Evolutionary conservation across 495 filamentous ascomycete genomes (phyloP).

Genomic region (Podospora appendiculata): DNA sequence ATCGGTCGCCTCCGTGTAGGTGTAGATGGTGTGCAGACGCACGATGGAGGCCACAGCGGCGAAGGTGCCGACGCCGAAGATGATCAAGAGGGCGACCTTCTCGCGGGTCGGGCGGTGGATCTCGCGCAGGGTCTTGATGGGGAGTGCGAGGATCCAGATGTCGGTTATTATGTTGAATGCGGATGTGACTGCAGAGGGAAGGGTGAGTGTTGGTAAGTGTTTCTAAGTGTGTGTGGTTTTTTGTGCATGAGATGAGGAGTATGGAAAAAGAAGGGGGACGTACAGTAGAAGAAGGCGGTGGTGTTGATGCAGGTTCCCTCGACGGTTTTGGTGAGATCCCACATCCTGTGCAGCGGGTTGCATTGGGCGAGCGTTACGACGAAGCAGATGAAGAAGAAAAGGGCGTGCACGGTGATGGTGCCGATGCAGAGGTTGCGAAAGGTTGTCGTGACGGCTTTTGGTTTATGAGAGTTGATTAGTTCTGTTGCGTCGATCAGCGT

Average conservation of each 20-base stretch:
- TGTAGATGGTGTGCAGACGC: slow-evolving; percentile 34
- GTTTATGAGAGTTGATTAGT: background rate
- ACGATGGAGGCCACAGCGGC: slow-evolving; percentile 34
- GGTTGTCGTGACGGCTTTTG: slow-evolving; percentile 19
- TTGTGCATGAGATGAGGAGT: background rate
- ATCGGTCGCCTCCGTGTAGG: slow-evolving; percentile 24
- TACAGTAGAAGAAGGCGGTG: slow-evolving; percentile 44
- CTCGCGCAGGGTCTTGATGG: slow-evolving; percentile 36
- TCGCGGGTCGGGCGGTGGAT: slow-evolving; percentile 36
- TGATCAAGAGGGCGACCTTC: slow-evolving; percentile 35
- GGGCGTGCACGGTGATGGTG: slow-evolving; percentile 29
- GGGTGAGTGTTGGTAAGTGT: background rate
- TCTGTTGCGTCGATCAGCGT: background rate
- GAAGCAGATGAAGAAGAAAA: slow-evolving; percentile 31
- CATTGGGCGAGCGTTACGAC: slow-evolving; percentile 36
- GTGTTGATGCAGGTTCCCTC: slow-evolving; percentile 38
- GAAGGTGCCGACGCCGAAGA: slow-evolving; percentile 44
- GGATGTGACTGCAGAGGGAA: slow-evolving; percentile 36
- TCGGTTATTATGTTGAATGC: slow-evolving; percentile 45
- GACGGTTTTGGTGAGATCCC: slow-evolving; percentile 32
- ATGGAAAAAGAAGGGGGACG: slow-evolving; percentile 2
- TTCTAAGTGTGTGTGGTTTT: too few relatives aligned
- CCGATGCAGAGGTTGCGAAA: slow-evolving; percentile 22
- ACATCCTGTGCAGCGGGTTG: slow-evolving; percentile 33
- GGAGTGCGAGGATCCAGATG: slow-evolving; percentile 43